Evolutionary conservation across 2,329 filamentous ascomycete genomes (phyloP), one percentile per base, ranked within the genome.

Genomic region (Xylaria sp.): DNA sequence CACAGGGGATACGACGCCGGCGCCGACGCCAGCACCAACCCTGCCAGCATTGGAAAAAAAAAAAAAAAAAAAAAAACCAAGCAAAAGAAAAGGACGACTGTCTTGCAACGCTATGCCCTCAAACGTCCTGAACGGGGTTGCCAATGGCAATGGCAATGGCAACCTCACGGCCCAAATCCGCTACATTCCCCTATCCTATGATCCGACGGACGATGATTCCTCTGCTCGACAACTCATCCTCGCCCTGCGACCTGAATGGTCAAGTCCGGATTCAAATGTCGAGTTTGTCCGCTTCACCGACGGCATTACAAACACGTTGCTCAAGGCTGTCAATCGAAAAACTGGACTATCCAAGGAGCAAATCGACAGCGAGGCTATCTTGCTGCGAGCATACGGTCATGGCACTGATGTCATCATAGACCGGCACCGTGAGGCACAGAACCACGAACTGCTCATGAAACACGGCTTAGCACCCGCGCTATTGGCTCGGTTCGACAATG

Each of bases 361-460:
- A 70, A 81, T 90, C 70, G 73, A 75, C 56, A 84, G 85, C 64
- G 91, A 96, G 67, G 91, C 95, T 33, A 87, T 98, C 68, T 83
- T 99, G 66, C 85, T 99, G 72, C 88, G 95, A 70, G 95, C 95
- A 64, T 99, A 97, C 77, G 95, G 95, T 70, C 89, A 95, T 75
- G 92, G 93, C 66, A 98, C 95, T 68, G 93, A 96, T 73, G 85
- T 98, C 56, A 85, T 99, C 70, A 99, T 99, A 78, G 95, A 99
- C 80, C 90, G 95, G 68, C 91, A 97, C 80, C 89, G 94, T 83
- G 88, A 86, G 83, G 85, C 83, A 1, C 83, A 87, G 71, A 89
- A 89, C 74, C 95, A 99, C 78, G 93, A 93, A 74, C 84, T 97
- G 59, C 88, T 98, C 65, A 92, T 93, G 79, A 87, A 86, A 68